Percentiles rank a stretch among this genome's conserved stretches.
phyloP scores from a whole-genome alignment of 306 rosid species.

The Lathyrus oleraceus region DNA sequence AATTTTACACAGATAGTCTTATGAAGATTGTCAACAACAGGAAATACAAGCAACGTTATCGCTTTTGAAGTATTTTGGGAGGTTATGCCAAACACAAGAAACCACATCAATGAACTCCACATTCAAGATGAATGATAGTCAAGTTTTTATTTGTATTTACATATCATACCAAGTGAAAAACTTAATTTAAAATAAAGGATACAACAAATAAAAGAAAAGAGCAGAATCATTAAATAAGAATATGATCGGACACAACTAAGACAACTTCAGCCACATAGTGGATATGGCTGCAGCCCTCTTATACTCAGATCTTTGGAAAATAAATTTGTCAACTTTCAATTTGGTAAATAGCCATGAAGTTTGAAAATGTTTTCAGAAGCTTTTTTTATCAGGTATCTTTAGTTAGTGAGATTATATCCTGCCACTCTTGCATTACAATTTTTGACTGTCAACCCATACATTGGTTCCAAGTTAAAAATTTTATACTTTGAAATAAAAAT shows the following conservation, averaged over 20 bases:
- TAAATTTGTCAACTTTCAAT: slow-evolving; percentile 1
- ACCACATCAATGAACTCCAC: slow-evolving; percentile 7
- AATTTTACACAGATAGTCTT: background rate
- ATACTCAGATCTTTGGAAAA: background rate
- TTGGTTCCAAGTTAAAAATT: slow-evolving; percentile 1
- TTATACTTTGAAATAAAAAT: background rate
- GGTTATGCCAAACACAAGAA: slow-evolving; percentile 4
- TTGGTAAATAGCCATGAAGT: background rate
- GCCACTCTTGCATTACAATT: background rate
- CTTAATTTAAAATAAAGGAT: no score
- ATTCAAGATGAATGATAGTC: background rate
- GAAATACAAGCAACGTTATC: slow-evolving; percentile 18
- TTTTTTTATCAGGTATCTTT: background rate
- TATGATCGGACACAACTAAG: no score
- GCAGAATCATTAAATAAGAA: no score
- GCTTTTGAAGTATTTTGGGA: slow-evolving; percentile 15
- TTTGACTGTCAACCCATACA: background rate
- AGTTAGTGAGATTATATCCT: background rate
- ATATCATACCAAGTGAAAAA: no score
- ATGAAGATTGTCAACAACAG: background rate
- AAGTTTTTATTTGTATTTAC: no score
- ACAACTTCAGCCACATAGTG: no score
- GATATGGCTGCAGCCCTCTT: background rate
- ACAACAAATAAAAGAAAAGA: no score
- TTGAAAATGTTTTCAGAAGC: background rate